These are phyloP conservation scores for Pseudogymnoascus sp. DNA, from an alignment of 2,329 filamentous ascomycete genomes.

Conservation along the genomic window DNA sequence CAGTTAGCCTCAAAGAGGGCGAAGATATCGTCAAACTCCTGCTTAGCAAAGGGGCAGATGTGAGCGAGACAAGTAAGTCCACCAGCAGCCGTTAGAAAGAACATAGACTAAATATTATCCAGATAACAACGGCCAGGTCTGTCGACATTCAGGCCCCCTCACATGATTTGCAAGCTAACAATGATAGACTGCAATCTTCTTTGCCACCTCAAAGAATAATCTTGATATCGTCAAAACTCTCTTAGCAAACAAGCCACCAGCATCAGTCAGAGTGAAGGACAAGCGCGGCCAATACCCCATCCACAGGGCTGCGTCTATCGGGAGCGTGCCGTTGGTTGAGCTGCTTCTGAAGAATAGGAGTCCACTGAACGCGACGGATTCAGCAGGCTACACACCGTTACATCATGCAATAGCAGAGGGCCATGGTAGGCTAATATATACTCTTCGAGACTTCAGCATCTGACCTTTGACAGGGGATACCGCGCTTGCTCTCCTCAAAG, in stretches of 20 bases:
- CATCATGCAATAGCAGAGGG: constrained; percentile 80
- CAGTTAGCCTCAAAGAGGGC: constrained; percentile 63
- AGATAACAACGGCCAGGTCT: constrained; percentile 60
- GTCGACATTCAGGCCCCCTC: constrained; percentile 3
- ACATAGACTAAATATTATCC: not conserved
- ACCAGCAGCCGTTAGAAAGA: not conserved
- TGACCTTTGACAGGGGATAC: constrained; percentile 54
- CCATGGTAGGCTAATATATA: constrained; percentile 42
- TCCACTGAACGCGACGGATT: constrained; percentile 76
- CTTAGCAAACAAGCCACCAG: constrained; percentile 59
- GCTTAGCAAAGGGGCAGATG: constrained; percentile 60
- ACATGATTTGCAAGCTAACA: constrained; percentile 1
- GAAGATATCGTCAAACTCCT: constrained; percentile 62
- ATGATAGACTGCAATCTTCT: constrained; percentile 74
- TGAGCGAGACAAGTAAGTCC: constrained; percentile 60
- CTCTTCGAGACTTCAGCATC: not conserved
- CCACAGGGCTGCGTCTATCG: constrained; percentile 84
- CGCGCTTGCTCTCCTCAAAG: constrained; percentile 72
- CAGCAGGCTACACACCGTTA: constrained; percentile 75
- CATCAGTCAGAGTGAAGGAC: constrained; percentile 73
- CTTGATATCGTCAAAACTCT: constrained; percentile 72
- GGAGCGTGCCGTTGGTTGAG: constrained; percentile 78
- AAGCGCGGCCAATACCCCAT: constrained; percentile 81
- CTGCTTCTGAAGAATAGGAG: constrained; percentile 69
- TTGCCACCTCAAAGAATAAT: constrained; percentile 83